A percentile compares a stretch with the other conserved stretches of the same genome.
Conservation (phyloP, 2,329 filamentous ascomycete species). For the Oidium heveae region DNA sequence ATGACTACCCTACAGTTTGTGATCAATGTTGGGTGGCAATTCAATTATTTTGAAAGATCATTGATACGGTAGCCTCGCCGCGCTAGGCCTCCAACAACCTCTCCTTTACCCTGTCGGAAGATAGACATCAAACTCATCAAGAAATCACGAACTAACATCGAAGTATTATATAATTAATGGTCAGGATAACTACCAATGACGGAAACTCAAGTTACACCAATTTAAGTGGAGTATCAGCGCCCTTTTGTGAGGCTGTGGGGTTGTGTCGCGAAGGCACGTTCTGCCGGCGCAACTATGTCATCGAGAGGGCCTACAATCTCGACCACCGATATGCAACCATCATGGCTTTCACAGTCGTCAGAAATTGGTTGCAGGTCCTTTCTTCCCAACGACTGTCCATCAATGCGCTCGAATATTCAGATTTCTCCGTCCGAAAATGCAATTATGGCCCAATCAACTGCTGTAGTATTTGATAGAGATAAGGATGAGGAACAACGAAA, state of each 20-base stretch:
- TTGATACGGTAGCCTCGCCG: neutral
- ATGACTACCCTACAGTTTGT: neutral
- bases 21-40: neutral
- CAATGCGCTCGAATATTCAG: conserved; percentile 11
- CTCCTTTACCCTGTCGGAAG: conserved; percentile 1
- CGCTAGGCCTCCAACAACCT: conserved; percentile 3
- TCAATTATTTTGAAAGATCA: neutral
- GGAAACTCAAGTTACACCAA: conserved; percentile 5
- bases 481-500: conserved; percentile 39
- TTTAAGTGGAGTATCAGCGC: conserved; percentile 9
- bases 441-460: conserved; percentile 20
- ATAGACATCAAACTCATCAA: conserved; percentile 6
- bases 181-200: conserved; percentile 7
- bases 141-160: conserved; percentile 7
- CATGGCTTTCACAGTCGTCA: conserved; percentile 35
- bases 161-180: conserved; percentile 4
- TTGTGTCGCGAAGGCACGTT: conserved; percentile 8
- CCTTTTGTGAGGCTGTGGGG: conserved; percentile 6
- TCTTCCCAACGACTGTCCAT: conserved; percentile 34
- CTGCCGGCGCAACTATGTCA: conserved; percentile 7
- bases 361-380: conserved; percentile 24
- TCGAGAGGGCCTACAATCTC: conserved; percentile 9
- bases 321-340: conserved; percentile 23
- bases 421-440: conserved; percentile 13
- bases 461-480: conserved; percentile 23